Percentiles rank a stretch among this genome's conserved stretches.
phyloP scores from a whole-genome alignment of 2,329 filamentous ascomycete species.

The Aspergillus alliaceus region DNA sequence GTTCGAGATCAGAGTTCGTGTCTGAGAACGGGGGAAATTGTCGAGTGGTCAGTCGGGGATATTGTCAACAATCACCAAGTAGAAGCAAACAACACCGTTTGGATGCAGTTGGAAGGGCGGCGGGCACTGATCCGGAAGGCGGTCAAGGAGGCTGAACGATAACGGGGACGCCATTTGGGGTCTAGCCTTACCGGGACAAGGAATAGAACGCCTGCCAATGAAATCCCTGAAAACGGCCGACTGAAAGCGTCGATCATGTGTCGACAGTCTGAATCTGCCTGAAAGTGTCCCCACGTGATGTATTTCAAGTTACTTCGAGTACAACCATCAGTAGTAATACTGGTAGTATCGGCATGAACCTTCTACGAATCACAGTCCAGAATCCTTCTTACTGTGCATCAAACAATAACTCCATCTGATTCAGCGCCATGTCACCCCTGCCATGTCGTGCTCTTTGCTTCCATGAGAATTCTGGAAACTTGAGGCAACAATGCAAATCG shows the following conservation, averaged over 20 bases:
- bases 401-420: too few relatives aligned
- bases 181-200: too few relatives aligned
- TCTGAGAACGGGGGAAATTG: not conserved
- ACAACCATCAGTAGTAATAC: too few relatives aligned
- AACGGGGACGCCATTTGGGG: not conserved
- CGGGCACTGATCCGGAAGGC: not conserved
- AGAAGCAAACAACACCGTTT: not conserved
- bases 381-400: too few relatives aligned
- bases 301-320: not conserved
- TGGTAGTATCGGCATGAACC: too few relatives aligned
- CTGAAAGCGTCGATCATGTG: constrained; percentile 1
- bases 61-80: not conserved
- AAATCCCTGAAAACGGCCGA: not conserved
- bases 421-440: too few relatives aligned
- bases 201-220: not conserved
- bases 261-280: not conserved
- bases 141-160: not conserved
- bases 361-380: not conserved
- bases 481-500: not conserved
- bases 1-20: too few relatives aligned
- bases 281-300: not conserved
- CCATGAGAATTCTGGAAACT: not conserved
- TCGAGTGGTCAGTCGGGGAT: not conserved
- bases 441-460: not conserved
- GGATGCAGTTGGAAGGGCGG: constrained; percentile 3